Conservation (phyloP, 495 filamentous ascomycete genomes). For the Hapsidospora chrysogenum region DNA sequence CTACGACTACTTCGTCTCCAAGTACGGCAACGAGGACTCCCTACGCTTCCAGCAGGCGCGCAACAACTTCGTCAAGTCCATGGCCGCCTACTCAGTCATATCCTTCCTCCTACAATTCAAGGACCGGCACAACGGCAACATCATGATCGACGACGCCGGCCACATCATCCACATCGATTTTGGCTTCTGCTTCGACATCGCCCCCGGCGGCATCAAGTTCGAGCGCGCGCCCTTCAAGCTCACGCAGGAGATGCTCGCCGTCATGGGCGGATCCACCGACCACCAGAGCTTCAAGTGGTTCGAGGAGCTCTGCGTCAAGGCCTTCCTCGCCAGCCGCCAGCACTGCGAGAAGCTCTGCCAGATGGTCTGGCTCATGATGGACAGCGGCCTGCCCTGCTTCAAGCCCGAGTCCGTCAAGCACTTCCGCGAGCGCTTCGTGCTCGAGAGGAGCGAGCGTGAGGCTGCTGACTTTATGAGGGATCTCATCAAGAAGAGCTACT, state of each 20-base stretch:
- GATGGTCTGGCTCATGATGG: slow-evolving; percentile 87
- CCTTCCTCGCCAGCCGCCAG: slow-evolving; percentile 80
- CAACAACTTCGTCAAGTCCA: slow-evolving; percentile 96
- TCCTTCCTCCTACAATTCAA: slow-evolving; percentile 97
- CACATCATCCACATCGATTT: slow-evolving; percentile 99
- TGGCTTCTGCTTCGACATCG: slow-evolving; percentile 98
- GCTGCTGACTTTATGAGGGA: slow-evolving; percentile 89
- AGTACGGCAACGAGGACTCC: slow-evolving; percentile 90
- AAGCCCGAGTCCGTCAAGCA: slow-evolving; percentile 89
- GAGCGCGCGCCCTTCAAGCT: slow-evolving; percentile 98
- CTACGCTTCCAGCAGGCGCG: slow-evolving; percentile 88
- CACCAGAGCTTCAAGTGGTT: slow-evolving; percentile 91
- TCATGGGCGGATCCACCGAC: slow-evolving; percentile 79
- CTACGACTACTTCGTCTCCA: slow-evolving; percentile 94
- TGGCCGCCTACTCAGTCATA: slow-evolving; percentile 99
- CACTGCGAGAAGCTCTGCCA: slow-evolving; percentile 74
- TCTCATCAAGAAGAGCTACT: slow-evolving; percentile 71
- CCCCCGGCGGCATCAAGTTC: slow-evolving; percentile 88
- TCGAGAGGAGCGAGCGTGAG: slow-evolving; percentile 86
- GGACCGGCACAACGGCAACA: slow-evolving; percentile 97
- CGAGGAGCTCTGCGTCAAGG: slow-evolving; percentile 88
- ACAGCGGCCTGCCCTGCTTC: slow-evolving; percentile 93
- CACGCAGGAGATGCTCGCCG: slow-evolving; percentile 90
- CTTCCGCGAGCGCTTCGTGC: slow-evolving; percentile 83
- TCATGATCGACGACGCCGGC: slow-evolving; percentile 94